These are phyloP conservation scores for Fistulinella cinereoalba DNA, from an alignment of 1,284 basidiomycete genomes.

Conservation along the genomic window DNA sequence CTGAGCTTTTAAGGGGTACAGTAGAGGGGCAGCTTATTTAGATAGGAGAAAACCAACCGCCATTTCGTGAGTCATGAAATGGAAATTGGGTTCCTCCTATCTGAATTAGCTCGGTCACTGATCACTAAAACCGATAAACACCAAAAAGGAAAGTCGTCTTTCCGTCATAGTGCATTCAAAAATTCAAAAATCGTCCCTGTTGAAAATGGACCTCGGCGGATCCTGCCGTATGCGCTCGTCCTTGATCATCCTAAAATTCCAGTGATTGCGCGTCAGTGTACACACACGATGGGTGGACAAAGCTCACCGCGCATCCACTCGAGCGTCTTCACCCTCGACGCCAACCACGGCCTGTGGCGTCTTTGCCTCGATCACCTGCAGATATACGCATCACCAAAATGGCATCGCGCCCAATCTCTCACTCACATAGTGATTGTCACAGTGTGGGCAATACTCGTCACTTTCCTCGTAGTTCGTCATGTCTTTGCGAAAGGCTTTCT, in stretches of 20 bases:
- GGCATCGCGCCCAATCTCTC: too few species aligned
- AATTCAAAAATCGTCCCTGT: too few species aligned
- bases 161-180: too few species aligned
- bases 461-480: constrained; percentile 89
- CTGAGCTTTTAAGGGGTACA: constrained; percentile 13
- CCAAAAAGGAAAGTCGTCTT: too few species aligned
- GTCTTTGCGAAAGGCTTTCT: constrained; percentile 95
- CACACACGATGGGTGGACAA: not conserved
- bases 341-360: constrained; percentile 82
- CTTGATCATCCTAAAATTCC: constrained; percentile 56
- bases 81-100: too few species aligned
- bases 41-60: too few species aligned
- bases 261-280: not conserved
- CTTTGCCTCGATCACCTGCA: constrained; percentile 91
- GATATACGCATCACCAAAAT: too few species aligned
- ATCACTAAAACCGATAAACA: too few species aligned
- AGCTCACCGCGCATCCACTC: constrained; percentile 81
- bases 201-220: too few species aligned
- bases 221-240: constrained; percentile 63
- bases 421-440: constrained; percentile 95
- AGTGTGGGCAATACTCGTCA: constrained; percentile 97
- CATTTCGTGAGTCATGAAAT: too few species aligned
- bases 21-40: not conserved
- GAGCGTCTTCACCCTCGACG: constrained; percentile 88
- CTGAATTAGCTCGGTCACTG: too few species aligned